Evolutionary conservation across 352 stramenopile species (phyloP).

Genomic region (Pythium monospermum): DNA sequence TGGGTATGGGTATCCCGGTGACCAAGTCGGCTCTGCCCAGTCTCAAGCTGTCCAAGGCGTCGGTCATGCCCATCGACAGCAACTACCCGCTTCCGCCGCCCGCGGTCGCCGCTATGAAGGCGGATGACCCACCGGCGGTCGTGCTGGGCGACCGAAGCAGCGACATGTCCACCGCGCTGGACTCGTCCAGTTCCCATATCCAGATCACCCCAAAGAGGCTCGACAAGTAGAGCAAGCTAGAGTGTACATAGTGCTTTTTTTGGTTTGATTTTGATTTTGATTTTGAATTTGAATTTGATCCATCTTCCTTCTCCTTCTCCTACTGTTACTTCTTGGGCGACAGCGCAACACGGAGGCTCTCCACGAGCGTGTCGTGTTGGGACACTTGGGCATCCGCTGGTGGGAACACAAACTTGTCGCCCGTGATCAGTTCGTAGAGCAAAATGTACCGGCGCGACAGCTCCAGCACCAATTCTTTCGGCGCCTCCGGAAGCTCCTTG

Average conservation of each 20-base stretch:
- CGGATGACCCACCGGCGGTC: not conserved
- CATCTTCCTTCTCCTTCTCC: too few species aligned
- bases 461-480: slow-evolving; percentile 94
- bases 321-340: slow-evolving; percentile 27
- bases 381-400: slow-evolving; percentile 1
- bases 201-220: slow-evolving; percentile 21
- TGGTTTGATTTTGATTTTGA: not conserved
- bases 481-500: slow-evolving; percentile 92
- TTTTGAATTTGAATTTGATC: not conserved
- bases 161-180: slow-evolving; percentile 5
- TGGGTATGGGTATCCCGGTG: slow-evolving; percentile 1
- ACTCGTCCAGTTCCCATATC: slow-evolving; percentile 24
- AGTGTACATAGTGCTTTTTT: too few species aligned
- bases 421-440: slow-evolving; percentile 99
- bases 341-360: slow-evolving; percentile 36
- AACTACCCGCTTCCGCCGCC: slow-evolving; percentile 8
- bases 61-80: slow-evolving; percentile 51
- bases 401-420: slow-evolving; percentile 90
- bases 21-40: slow-evolving; percentile 2
- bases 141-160: too few species aligned
- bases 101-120: not conserved
- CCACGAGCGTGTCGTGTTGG: slow-evolving; percentile 40
- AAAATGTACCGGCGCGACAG: slow-evolving; percentile 96
- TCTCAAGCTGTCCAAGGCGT: slow-evolving; percentile 44
- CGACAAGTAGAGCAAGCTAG: slow-evolving; percentile 6